Evolutionary conservation across 768 basidiomycete species (phyloP), one percentile per base, ranked within the genome.

Genomic region (Tricholoma sp.): DNA sequence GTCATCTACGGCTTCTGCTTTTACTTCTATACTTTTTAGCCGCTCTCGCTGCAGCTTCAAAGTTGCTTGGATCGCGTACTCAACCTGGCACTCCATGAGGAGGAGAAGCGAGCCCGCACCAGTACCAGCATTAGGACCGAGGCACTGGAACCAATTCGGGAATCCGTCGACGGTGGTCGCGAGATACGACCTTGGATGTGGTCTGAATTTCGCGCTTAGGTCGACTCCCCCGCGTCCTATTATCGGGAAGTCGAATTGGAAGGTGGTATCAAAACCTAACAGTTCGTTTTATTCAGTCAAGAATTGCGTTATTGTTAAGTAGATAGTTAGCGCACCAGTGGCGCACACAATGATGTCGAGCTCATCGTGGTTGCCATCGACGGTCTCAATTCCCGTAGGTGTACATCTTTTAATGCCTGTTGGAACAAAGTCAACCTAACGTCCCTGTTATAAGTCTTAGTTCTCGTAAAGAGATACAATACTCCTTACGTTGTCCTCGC

Each of bases 261-360:
- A 83, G 2, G 76, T 71, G 0, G 79, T 77, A 57, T 85, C 80
- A 61, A 77, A 85, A 6, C 84, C 83, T 80, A 51, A 2, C n/a
- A 55, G 24, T 47, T 24, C 10, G 15, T 18, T 13, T 39, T 18
- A 52, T 18, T 15, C 12, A 32, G 24, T 50, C 37, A 50, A 10
- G 41, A 18, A 31, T 50, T 50, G 37, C 59, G 44, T 13, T n/a
- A 45, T 32, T 50, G 6, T 9, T 32, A 33, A 24, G 33, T 9
- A 12, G 17, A 5, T 29, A 31, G 10, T 1, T 41, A 50, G 50
- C 66, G 32, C 45, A 79, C 83, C 83, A 53, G 84, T 88, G 1
- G 86, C 85, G 63, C 83, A 85, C 12, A 86, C 69, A 39, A 88
- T 77, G 39, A 84, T 67, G 61, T 88, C 84, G 39, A 85, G 69